Percentiles rank a stretch among this genome's conserved stretches.
Evolutionary conservation across 2,329 filamentous ascomycete species (phyloP).

Genomic region (Trichoderma polysporum): DNA sequence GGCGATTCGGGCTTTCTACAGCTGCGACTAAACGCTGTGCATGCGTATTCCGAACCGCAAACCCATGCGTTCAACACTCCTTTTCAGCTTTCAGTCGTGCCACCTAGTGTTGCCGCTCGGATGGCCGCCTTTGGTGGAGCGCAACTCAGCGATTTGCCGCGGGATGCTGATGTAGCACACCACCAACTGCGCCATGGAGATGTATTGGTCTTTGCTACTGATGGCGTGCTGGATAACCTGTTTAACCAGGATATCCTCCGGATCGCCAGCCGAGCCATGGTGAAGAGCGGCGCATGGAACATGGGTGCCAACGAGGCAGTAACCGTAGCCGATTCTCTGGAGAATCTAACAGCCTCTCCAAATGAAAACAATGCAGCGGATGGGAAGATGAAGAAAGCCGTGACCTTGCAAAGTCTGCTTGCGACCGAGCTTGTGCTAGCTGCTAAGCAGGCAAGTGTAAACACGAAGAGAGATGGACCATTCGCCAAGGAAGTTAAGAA

Average conservation of each 20-base stretch:
- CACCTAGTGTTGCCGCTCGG: conserved; percentile 73
- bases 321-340: conserved; percentile 61
- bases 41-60: conserved; percentile 79
- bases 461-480: conserved; percentile 79
- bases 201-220: conserved; percentile 88
- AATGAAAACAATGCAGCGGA: conserved; percentile 27
- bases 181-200: conserved; percentile 84
- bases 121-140: conserved; percentile 80
- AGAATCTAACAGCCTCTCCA: conserved; percentile 38
- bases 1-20: conserved; percentile 94
- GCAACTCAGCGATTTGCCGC: conserved; percentile 78
- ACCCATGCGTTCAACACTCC: conserved; percentile 98
- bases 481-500: conserved; percentile 94
- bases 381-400: conserved; percentile 30
- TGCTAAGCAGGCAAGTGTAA: conserved; percentile 81
- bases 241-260: conserved; percentile 85
- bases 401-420: conserved; percentile 72
- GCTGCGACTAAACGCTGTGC: conserved; percentile 79
- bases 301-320: conserved; percentile 59
- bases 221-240: conserved; percentile 95
- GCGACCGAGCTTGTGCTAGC: conserved; percentile 77
- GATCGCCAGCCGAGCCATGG: conserved; percentile 76
- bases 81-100: conserved; percentile 88
- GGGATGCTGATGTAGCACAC: conserved; percentile 76
- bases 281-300: conserved; percentile 70